These are phyloP conservation scores for Gossypium herbaceum DNA, from an alignment of 345 rosid species.

Conservation along the genomic window DNA sequence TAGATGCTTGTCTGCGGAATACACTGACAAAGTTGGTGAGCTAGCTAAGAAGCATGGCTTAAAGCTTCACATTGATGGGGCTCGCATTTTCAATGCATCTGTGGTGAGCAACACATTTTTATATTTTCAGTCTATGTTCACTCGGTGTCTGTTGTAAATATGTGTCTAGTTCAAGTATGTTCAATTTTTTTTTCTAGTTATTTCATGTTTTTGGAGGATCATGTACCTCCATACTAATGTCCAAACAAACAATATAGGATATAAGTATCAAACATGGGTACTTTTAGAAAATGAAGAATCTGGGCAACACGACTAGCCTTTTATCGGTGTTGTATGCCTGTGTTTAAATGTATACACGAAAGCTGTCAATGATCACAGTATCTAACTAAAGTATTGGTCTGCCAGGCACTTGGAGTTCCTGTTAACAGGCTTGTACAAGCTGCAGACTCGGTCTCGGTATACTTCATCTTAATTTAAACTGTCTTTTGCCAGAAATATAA, in stretches of 20 bases:
- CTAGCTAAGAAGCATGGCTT: conserved; percentile 74
- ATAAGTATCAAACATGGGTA: neutral
- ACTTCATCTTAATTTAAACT: neutral
- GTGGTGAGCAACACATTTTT: conserved; percentile 45
- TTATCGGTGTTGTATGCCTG: neutral
- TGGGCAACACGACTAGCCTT: neutral
- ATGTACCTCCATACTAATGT: neutral
- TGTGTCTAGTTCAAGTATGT: neutral
- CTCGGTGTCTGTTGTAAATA: neutral
- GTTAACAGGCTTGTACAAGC: conserved; percentile 75
- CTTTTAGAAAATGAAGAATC: neutral
- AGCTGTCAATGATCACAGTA: neutral
- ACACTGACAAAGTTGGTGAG: conserved; percentile 74
- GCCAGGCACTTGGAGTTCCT: conserved; percentile 82
- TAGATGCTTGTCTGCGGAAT: conserved; percentile 67
- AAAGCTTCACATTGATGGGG: conserved; percentile 96
- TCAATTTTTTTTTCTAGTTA: neutral
- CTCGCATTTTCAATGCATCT: conserved; percentile 93
- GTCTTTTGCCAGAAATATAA: neutral
- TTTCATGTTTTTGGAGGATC: neutral
- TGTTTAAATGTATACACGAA: neutral
- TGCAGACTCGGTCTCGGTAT: conserved; percentile 89
- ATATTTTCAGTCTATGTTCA: neutral
- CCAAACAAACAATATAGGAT: neutral
- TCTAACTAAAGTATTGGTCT: conserved; percentile 25